Evolutionary conservation across 2,329 filamentous ascomycete genomes (phyloP), one percentile per base, ranked within the genome.

Genomic region (Rhinocladiella mackenziei): DNA sequence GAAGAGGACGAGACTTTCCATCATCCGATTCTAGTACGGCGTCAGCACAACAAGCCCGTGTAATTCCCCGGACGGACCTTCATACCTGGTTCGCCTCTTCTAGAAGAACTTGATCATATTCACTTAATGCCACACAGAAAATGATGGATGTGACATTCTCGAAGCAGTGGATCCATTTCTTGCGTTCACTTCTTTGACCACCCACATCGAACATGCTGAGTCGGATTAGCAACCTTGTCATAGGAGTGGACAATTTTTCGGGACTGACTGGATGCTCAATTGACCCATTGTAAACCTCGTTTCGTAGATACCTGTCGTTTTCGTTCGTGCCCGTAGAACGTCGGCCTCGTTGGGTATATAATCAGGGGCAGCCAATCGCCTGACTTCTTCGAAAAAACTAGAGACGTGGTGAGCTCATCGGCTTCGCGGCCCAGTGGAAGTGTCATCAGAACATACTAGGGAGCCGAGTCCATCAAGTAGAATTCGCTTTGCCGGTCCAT

Each of bases 161-260:
- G 66, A 98, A 98, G 72, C 92, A 98, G 70, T 98, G 92, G 63
- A 98, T 98, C 92, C 92, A 98, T 72, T 98, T 98, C 75, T 98
- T 98, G 52, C 92, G 80, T 69, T 98, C 92, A 66, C 91, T 97
- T 63, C 92, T 77, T 69, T 98, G 92, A 17, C 92, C 92, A 52
- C 92, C 92, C 3, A 98, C 92, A 65, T 98, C 92, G 63, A 98
- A 98, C 92, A 98, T 98, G 72, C 91, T 97, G 62, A 60, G 39
- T 59, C 48, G 29, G 36, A 20, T 62, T 42, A 64, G 58, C 43
- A 28, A 37, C n/a, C 11, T 20, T 15, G 9, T 28, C 38, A 39
- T 23, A 38, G 14, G 39, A 18, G 37, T 43, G 15, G 44, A 39
- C 37, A n/a, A 23, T n/a, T 29, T 25, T 15, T n/a, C 22, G 36